Base-by-base conservation (phyloP, 345 rosid genomes). In the Moricandia moricandioides region DNA sequence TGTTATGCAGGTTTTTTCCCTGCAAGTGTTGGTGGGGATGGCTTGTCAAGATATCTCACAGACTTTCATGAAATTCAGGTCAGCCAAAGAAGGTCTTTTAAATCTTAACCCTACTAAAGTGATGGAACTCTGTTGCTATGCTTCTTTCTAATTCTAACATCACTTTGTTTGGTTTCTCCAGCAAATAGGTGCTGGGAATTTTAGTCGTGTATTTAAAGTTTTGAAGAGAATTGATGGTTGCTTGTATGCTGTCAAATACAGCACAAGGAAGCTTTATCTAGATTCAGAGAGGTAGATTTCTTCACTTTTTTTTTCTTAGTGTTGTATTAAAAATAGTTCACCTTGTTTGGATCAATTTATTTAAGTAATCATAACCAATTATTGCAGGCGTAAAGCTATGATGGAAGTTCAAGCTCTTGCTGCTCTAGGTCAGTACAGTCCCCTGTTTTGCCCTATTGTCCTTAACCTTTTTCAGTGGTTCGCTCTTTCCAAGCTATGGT, bases 371-470 rank as follows among this genome's bases (percentile, higher is more conserved):
- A 61, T 67, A 52, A 52, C 26, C 1, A 7, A 12, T 30, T 61
- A 77, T 78, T 78, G 78, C 84, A 92, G 99, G 86, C 86, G 82
- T 83, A 91, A 91, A 85, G 98, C 98, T 83, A 86, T 92, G 79
- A 89, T 96, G 97, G 99, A 96, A 89, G 99, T 91, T 74, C 99
- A 96, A 84, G 91, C 96, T 78, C 82, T 92, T 85, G 99, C 97
- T 35, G 98, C 98, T 73, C 74, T 89, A 81, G 99, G 98, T 49
- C 55, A 16, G 55, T 49, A 6, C 8, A 49, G 55, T 6, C 55
- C 55, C 55, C 13, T 49, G 18, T 49, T 49, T 49, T 6, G 17
- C 61, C 67, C 27, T 65, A 37, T 63, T 56, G 1, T 65, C 72
- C 33, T 29, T 49, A 14, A 49, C 18, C 1, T 49, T 14, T 49